Conservation (phyloP, 2,329 filamentous ascomycete genomes). For the Peltaster fructicola region DNA sequence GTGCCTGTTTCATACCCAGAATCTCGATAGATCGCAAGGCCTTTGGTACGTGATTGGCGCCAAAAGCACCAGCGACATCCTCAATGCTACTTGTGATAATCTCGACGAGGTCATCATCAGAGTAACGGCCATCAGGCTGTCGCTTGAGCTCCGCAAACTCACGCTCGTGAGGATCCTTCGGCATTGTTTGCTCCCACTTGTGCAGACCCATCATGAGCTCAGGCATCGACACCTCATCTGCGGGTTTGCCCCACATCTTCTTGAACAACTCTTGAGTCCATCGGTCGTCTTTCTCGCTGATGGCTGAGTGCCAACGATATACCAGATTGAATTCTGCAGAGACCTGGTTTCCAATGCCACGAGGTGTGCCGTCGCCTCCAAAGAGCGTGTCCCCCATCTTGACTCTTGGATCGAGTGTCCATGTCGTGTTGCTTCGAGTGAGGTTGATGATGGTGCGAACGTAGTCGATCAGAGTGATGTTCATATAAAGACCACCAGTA, state of each 20-base stretch:
- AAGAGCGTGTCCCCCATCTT: no score
- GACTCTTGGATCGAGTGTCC: slow-evolving; percentile 29
- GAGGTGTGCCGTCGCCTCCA: slow-evolving; percentile 22
- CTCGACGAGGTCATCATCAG: slow-evolving; percentile 27
- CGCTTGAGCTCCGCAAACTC: slow-evolving; percentile 26
- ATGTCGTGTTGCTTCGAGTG: slow-evolving; percentile 27
- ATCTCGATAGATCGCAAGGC: slow-evolving; percentile 31
- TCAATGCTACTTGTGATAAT: slow-evolving; percentile 30
- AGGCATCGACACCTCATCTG: slow-evolving; percentile 22
- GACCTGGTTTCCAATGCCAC: slow-evolving; percentile 27
- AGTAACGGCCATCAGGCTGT: slow-evolving; percentile 24
- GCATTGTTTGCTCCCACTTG: slow-evolving; percentile 18
- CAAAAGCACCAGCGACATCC: slow-evolving; percentile 33
- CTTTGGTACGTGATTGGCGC: slow-evolving; percentile 29
- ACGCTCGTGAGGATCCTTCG: slow-evolving; percentile 19
- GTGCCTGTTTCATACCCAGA: slow-evolving; percentile 30
- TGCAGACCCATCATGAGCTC: slow-evolving; percentile 26
- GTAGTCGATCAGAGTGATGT: slow-evolving; percentile 29
- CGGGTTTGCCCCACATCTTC: slow-evolving; percentile 2
- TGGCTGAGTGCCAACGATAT: slow-evolving; percentile 30
- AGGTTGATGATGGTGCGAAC: slow-evolving; percentile 30
- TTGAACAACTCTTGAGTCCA: slow-evolving; percentile 29
- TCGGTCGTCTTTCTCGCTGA: slow-evolving; percentile 26
- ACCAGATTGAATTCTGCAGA: slow-evolving; percentile 30
- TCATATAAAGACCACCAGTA: slow-evolving; percentile 30